Percentiles rank a stretch among this genome's conserved stretches.
Evolutionary conservation across 2,329 filamentous ascomycete genomes (phyloP).

Genomic region (Aureobasidium sp.): DNA sequence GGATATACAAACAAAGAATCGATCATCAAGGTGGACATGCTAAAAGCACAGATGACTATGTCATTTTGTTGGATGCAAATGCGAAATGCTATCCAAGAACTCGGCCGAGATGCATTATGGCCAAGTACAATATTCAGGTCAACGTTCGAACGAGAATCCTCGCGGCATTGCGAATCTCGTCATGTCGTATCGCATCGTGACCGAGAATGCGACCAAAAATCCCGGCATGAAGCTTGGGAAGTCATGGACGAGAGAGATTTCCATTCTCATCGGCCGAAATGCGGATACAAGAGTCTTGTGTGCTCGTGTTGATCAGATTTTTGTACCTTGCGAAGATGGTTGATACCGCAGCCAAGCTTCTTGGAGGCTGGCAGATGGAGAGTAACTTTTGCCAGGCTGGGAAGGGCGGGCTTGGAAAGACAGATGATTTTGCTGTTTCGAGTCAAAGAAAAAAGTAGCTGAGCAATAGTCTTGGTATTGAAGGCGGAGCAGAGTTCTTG

Average conservation of each 20-base stretch:
- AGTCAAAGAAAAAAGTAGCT: background rate
- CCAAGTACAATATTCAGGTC: background rate
- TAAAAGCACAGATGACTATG: background rate
- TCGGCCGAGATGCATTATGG: background rate
- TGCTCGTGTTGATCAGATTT: background rate
- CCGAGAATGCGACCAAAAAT: background rate
- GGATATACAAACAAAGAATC: background rate
- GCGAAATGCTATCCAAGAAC: background rate
- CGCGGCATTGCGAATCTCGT: too few relatives aligned
- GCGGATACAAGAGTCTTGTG: constrained; percentile 8
- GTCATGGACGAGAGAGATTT: background rate
- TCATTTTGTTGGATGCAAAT: background rate
- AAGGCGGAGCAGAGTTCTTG: background rate
- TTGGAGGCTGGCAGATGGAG: background rate
- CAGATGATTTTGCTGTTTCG: background rate
- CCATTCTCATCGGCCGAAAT: constrained; percentile 3
- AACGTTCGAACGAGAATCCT: background rate
- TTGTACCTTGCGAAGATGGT: background rate
- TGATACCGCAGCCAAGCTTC: constrained; percentile 2
- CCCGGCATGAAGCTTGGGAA: background rate
- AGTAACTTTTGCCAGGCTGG: background rate
- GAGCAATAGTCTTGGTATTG: background rate
- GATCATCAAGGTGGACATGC: background rate
- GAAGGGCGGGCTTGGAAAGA: background rate
- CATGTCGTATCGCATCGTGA: background rate